These are phyloP conservation scores for Arctium minus DNA, from an alignment of 129 eudicot genomes.

Conservation along the genomic window DNA sequence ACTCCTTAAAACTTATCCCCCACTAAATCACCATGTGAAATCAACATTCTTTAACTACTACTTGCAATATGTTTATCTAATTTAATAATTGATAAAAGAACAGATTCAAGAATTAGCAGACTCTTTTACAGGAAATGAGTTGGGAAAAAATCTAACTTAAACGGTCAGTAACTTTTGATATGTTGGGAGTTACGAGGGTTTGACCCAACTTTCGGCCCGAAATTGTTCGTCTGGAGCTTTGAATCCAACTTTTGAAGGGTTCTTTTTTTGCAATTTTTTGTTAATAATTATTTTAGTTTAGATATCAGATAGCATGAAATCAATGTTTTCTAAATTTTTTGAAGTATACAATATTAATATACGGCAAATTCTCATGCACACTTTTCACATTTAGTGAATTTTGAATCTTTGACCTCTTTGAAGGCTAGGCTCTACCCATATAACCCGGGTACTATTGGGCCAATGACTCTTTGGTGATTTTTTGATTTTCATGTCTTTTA, in stretches of 20 bases:
- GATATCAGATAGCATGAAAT: background rate
- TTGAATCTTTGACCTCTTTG: background rate
- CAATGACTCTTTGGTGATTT: background rate
- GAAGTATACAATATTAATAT: background rate
- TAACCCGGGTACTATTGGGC: background rate
- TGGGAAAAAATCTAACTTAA: background rate
- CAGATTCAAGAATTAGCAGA: background rate
- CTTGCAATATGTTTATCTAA: conserved; percentile 7
- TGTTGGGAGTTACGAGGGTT: background rate
- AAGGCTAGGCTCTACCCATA: background rate
- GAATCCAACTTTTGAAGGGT: background rate
- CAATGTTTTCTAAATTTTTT: background rate
- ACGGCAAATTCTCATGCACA: background rate
- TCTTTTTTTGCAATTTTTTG: too few relatives aligned
- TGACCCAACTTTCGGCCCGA: background rate
- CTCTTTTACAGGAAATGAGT: background rate
- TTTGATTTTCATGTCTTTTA: background rate
- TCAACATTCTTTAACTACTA: conserved; percentile 10
- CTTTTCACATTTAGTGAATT: background rate
- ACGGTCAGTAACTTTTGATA: background rate
- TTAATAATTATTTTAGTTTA: background rate
- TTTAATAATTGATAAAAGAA: background rate
- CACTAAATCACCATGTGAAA: conserved; percentile 29
- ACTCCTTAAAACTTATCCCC: conserved; percentile 21
- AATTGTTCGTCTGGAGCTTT: background rate